A percentile compares a stretch with the other conserved stretches of the same genome.
phyloP scores from a whole-genome alignment of 164 flowering plant genomes.

The Cinnamomum micranthum region DNA sequence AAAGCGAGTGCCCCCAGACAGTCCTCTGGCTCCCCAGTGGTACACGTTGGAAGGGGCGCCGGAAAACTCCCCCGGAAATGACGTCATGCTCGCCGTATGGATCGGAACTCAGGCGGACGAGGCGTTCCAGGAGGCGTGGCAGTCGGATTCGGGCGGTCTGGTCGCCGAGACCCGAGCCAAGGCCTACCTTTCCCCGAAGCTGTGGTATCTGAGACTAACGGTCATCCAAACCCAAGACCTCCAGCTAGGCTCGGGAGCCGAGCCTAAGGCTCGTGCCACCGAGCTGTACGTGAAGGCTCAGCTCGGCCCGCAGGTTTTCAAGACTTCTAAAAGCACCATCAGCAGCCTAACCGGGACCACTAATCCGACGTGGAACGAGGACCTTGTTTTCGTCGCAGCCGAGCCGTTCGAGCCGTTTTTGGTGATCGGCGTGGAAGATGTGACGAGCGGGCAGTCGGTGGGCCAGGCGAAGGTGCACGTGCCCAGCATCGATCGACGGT shows the following conservation, averaged over 20 bases:
- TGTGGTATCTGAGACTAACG: conserved; percentile 93
- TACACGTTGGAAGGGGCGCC: conserved; percentile 64
- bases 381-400: conserved; percentile 79
- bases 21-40: conserved; percentile 98
- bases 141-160: conserved; percentile 88
- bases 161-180: conserved; percentile 85
- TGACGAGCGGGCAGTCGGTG: conserved; percentile 35
- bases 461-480: conserved; percentile 65
- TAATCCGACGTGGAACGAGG: conserved; percentile 90
- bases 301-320: conserved; percentile 79
- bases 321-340: conserved; percentile 46
- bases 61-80: conserved; percentile 42
- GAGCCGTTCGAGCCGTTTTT: conserved; percentile 94
- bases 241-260: conserved; percentile 49
- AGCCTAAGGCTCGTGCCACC: conserved; percentile 40
- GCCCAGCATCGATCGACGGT: conserved; percentile 55
- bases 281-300: conserved; percentile 82
- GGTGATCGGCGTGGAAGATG: conserved; percentile 68
- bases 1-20: conserved; percentile 87
- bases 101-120: conserved; percentile 95
- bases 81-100: conserved; percentile 94
- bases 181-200: conserved; percentile 92
- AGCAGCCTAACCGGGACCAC: conserved; percentile 33
- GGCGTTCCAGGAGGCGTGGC: conserved; percentile 96
- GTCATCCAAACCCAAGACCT: conserved; percentile 96